A percentile compares a stretch with the other conserved stretches of the same genome.
These are phyloP conservation scores for Backusella parvicylindrica DNA, from an alignment of 192 early-diverging fungal species.

Conservation along the genomic window DNA sequence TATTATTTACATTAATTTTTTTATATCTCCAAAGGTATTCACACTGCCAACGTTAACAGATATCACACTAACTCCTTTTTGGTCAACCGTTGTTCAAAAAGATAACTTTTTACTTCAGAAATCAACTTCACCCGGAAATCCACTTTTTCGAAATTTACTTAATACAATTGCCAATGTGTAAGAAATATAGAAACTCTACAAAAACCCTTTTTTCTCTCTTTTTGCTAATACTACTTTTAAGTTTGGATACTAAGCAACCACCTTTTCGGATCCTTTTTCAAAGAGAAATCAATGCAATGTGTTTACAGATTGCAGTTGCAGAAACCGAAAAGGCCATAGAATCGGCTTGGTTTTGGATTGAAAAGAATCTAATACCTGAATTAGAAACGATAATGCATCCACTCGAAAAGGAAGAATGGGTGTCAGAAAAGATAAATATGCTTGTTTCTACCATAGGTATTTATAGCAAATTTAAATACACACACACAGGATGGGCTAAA, in stretches of 20 bases:
- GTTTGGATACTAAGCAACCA: constrained; percentile 90
- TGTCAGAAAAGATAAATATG: constrained; percentile 87
- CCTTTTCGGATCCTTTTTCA: constrained; percentile 86
- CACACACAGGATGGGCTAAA: no score
- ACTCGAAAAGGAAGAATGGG: constrained; percentile 82
- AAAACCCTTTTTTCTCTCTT: background rate
- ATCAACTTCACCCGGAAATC: constrained; percentile 53
- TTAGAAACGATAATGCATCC: constrained; percentile 71
- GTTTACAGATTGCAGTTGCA: constrained; percentile 81
- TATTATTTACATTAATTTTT: no score
- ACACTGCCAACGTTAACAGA: constrained; percentile 52
- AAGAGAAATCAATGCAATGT: constrained; percentile 47
- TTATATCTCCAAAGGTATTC: constrained; percentile 27
- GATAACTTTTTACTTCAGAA: constrained; percentile 70
- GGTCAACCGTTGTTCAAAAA: constrained; percentile 59
- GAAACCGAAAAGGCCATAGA: constrained; percentile 83
- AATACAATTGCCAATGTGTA: constrained; percentile 95
- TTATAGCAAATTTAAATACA: no score
- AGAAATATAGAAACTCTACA: constrained; percentile 11
- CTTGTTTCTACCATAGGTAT: constrained; percentile 78
- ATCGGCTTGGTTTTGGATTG: constrained; percentile 88
- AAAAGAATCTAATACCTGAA: constrained; percentile 77
- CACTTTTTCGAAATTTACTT: constrained; percentile 66
- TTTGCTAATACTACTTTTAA: no score
- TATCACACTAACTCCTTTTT: constrained; percentile 58